phyloP scores from a whole-genome alignment of 305 asterid genomes.

The Solanum aculeatissimum region DNA sequence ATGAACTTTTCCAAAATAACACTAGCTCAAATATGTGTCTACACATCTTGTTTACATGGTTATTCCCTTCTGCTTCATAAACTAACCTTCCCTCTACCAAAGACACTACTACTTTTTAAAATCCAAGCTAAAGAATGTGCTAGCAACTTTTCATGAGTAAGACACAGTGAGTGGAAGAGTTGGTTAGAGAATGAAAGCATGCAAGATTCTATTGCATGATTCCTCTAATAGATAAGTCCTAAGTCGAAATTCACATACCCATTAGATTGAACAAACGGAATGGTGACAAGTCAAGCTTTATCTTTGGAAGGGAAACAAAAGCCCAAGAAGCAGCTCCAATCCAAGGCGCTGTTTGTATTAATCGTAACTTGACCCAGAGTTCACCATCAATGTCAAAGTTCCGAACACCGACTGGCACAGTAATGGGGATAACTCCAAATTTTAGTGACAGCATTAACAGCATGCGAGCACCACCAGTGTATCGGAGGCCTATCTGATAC shows the following conservation, averaged over 20 bases:
- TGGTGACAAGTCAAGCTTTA: constrained; percentile 80
- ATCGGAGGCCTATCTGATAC: constrained; percentile 91
- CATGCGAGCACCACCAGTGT: constrained; percentile 97
- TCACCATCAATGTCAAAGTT: constrained; percentile 95
- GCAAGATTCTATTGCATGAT: not conserved
- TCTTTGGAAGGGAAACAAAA: constrained; percentile 88
- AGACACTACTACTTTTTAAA: not conserved
- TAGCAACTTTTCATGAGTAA: not conserved
- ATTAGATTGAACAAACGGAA: constrained; percentile 88
- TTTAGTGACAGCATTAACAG: constrained; percentile 70
- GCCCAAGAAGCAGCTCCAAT: constrained; percentile 99
- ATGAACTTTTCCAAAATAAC: not conserved
- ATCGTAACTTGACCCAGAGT: constrained; percentile 79
- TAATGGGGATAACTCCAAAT: constrained; percentile 62
- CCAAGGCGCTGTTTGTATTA: constrained; percentile 91
- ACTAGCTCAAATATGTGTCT: not conserved
- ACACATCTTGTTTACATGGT: not conserved
- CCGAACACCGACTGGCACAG: constrained; percentile 82
- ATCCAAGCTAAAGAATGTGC: not conserved
- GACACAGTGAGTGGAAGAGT: not conserved
- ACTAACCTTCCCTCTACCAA: not conserved
- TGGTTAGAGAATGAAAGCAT: not conserved
- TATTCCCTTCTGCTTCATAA: not conserved
- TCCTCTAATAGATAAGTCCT: not conserved
- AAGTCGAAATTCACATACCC: constrained; percentile 42